Evolutionary conservation across 2,329 filamentous ascomycete species (phyloP).

Genomic region (Cercospora citrullina): DNA sequence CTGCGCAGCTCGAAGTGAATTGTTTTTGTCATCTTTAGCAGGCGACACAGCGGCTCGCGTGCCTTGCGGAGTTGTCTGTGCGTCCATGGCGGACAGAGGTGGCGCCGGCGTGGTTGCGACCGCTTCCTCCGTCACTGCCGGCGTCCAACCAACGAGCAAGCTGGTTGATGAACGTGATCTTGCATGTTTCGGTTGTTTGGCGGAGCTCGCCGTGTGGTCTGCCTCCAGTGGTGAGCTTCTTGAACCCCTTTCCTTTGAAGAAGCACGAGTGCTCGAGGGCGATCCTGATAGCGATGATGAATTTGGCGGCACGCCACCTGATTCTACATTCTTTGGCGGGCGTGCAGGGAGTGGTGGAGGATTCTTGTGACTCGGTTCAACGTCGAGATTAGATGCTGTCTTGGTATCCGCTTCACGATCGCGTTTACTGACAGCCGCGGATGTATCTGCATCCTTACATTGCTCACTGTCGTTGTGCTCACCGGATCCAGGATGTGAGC

Average conservation of each 20-base stretch:
- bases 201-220: neutral
- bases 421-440: neutral
- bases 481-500: neutral
- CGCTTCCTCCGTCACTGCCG: neutral
- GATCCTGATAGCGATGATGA: neutral
- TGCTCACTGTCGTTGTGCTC: neutral
- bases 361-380: neutral
- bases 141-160: neutral
- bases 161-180: neutral
- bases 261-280: neutral
- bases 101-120: neutral
- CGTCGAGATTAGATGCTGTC: neutral
- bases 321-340: neutral
- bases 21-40: neutral
- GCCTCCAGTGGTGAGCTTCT: neutral
- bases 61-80: neutral
- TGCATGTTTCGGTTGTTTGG: neutral
- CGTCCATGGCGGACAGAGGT: neutral
- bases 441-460: neutral
- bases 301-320: neutral
- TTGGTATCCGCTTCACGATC: neutral
- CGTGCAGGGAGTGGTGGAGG: conserved; percentile 4
- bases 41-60: neutral
- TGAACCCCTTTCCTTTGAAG: neutral
- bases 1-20: neutral